Evolutionary conservation across 2,329 filamentous ascomycete species (phyloP).

Genomic region (Curvularia lunata): DNA sequence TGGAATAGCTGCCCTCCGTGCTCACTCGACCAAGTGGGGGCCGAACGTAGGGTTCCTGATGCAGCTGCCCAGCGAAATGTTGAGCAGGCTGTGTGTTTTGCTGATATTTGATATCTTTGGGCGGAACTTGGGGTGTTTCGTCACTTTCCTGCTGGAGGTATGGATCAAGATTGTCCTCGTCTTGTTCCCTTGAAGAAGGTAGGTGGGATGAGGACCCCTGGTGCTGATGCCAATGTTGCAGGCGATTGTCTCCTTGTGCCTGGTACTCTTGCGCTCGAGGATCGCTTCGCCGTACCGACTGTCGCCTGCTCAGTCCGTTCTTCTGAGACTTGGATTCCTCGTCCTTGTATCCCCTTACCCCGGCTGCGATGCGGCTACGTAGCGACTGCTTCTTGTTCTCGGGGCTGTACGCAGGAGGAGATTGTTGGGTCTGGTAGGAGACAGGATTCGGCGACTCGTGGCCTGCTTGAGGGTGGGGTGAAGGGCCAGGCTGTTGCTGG

Average conservation of each 20-base stretch:
- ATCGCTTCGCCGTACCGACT: slow-evolving; percentile 48
- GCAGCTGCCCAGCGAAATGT: slow-evolving; percentile 37
- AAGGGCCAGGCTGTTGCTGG: slow-evolving; percentile 33
- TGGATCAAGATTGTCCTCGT: slow-evolving; percentile 48
- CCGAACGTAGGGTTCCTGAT: slow-evolving; percentile 44
- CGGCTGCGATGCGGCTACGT: slow-evolving; percentile 42
- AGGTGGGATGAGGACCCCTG: slow-evolving; percentile 44
- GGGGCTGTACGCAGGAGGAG: slow-evolving; percentile 19
- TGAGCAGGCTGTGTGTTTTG: slow-evolving; percentile 31
- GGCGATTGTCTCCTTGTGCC: slow-evolving; percentile 31
- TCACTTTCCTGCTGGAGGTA: slow-evolving; percentile 46
- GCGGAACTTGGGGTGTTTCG: slow-evolving; percentile 43
- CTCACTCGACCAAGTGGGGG: slow-evolving; percentile 49
- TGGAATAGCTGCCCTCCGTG: slow-evolving; percentile 48
- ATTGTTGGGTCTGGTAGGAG: slow-evolving; percentile 33
- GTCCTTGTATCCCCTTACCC: slow-evolving; percentile 41
- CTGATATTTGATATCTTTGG: slow-evolving; percentile 45
- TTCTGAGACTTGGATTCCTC: slow-evolving; percentile 42
- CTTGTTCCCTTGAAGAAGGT: slow-evolving; percentile 46
- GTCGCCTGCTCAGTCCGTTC: slow-evolving; percentile 40
- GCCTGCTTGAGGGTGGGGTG: slow-evolving; percentile 26
- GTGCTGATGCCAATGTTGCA: slow-evolving; percentile 38
- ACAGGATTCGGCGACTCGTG: slow-evolving; percentile 34
- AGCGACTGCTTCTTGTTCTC: slow-evolving; percentile 44
- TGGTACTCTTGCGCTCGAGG: slow-evolving; percentile 37